Percentiles rank a stretch among this genome's conserved stretches.
phyloP scores from a whole-genome alignment of 495 filamentous ascomycete species.

The Parmelia sp. region DNA sequence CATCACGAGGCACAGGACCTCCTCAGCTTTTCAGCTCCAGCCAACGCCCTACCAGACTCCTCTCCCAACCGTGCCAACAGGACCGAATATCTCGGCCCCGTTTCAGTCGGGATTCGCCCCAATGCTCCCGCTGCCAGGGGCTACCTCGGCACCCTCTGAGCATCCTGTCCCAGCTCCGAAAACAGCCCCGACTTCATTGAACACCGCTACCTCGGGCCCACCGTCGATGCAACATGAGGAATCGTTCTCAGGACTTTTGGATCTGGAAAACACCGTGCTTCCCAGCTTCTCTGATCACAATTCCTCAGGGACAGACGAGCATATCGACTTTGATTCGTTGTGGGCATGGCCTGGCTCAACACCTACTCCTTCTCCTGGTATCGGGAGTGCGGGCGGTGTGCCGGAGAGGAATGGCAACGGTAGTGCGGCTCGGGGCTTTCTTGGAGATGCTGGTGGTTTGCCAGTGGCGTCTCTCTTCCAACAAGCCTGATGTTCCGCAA shows the following conservation, averaged over 20 bases:
- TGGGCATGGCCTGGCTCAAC: constrained; percentile 31
- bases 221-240: constrained; percentile 35
- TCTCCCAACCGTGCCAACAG: not conserved
- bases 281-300: constrained; percentile 40
- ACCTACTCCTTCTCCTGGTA: not conserved
- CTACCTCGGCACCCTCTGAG: constrained; percentile 16
- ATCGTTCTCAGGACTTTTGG: constrained; percentile 43
- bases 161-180: constrained; percentile 17
- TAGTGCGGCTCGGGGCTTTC: not conserved
- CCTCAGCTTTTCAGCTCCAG: constrained; percentile 38
- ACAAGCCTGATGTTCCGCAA: not conserved
- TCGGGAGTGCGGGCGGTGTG: not conserved
- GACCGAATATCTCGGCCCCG: constrained; percentile 19
- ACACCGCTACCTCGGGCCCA: constrained; percentile 18
- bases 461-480: not conserved
- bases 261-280: constrained; percentile 43
- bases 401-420: not conserved
- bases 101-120: constrained; percentile 13
- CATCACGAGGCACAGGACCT: constrained; percentile 40
- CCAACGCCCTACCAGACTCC: constrained; percentile 17
- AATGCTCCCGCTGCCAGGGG: constrained; percentile 30
- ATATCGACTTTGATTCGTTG: constrained; percentile 51
- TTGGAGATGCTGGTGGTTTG: not conserved
- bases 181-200: not conserved
- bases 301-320: constrained; percentile 38